Conservation (phyloP, 148 eudicot genomes). For the Spergularia marina region DNA sequence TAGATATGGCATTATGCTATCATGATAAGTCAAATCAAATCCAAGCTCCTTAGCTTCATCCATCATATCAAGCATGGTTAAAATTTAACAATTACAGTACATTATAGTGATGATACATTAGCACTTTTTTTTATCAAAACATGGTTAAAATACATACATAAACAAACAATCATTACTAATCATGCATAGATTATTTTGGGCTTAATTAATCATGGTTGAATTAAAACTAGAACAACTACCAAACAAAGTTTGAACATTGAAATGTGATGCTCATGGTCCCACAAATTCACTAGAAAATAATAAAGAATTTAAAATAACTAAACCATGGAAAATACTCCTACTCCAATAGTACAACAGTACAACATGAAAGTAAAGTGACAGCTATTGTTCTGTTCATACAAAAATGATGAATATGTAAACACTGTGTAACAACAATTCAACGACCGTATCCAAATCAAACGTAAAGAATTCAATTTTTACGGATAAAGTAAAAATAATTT, state of each 20-base stretch:
- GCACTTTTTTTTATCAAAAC: not conserved
- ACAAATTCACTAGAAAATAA: not conserved
- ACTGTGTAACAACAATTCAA: not conserved
- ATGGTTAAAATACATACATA: conserved; percentile 7
- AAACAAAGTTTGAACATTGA: conserved; percentile 24
- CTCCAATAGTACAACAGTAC: too few species aligned
- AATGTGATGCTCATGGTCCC: conserved; percentile 5
- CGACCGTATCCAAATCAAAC: too few species aligned
- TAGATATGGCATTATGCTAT: not conserved
- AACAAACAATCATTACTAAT: conserved; percentile 23
- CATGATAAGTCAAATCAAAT: not conserved
- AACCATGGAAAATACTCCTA: not conserved
- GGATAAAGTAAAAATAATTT: too few species aligned
- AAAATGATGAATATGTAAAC: not conserved
- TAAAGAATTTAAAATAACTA: too few species aligned
- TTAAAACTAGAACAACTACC: conserved; percentile 5
- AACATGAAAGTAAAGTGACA: too few species aligned
- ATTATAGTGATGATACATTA: not conserved
- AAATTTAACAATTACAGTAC: not conserved
- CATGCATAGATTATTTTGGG: not conserved
- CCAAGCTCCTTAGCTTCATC: not conserved
- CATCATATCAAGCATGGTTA: not conserved
- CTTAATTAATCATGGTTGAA: not conserved
- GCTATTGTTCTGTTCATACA: too few species aligned
- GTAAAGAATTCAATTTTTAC: too few species aligned